These are phyloP conservation scores for Populus ilicifolia DNA, from an alignment of 345 rosid genomes.

Conservation along the genomic window DNA sequence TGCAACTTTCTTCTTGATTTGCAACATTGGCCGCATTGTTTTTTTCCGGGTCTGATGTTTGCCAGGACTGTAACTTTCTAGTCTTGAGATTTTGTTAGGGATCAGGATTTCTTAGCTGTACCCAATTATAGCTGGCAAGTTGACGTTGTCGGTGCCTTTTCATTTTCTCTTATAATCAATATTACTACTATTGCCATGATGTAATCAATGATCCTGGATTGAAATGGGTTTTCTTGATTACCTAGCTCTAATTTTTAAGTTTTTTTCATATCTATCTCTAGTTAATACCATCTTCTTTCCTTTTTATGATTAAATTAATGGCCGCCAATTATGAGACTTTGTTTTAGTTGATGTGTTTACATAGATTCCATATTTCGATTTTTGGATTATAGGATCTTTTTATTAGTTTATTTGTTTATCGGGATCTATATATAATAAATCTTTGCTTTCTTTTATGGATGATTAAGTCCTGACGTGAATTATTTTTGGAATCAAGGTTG, in stretches of 20 bases:
- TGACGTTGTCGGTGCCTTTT: not conserved
- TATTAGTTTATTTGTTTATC: not conserved
- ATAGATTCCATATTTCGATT: not conserved
- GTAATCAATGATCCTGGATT: not conserved
- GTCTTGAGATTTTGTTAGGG: not conserved
- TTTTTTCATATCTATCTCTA: not conserved
- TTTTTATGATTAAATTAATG: not conserved
- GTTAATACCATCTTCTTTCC: not conserved
- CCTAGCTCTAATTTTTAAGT: not conserved
- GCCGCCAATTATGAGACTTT: not conserved
- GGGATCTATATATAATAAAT: not conserved
- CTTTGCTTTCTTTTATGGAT: not conserved
- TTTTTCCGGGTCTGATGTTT: not conserved
- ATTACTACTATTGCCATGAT: not conserved
- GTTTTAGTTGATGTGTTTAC: not conserved
- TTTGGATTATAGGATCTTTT: not conserved
- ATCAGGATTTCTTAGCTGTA: not conserved
- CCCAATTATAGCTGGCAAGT: not conserved
- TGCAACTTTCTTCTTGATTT: not conserved
- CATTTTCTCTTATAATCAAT: not conserved
- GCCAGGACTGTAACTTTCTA: not conserved
- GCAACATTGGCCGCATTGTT: not conserved
- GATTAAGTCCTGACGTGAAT: not conserved
- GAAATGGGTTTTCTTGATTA: not conserved
- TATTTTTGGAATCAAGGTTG: not conserved